A percentile compares a stretch with the other conserved stretches of the same genome.
Evolutionary conservation across 345 rosid species (phyloP).

Genomic region (Eucalyptus cloeziana): DNA sequence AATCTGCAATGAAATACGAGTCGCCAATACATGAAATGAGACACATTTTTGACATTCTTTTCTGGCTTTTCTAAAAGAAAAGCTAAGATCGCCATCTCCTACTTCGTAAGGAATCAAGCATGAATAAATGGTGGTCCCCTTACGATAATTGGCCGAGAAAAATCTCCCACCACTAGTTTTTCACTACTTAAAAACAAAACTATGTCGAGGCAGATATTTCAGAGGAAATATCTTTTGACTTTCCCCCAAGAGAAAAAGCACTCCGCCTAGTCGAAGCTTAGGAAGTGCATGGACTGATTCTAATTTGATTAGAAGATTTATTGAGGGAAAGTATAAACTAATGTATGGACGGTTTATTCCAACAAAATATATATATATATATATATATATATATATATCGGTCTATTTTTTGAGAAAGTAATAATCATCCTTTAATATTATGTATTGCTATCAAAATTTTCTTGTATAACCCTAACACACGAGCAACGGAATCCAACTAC

Average conservation of each 20-base stretch:
- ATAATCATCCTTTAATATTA: neutral
- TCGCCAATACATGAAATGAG: neutral
- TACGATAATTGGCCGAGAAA: neutral
- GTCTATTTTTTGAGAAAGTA: neutral
- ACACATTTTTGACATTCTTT: neutral
- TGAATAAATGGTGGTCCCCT: neutral
- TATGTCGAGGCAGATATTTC: neutral
- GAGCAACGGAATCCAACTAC: neutral
- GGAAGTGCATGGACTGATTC: neutral
- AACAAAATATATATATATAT: neutral
- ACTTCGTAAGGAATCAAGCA: neutral
- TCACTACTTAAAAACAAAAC: neutral
- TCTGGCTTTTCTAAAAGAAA: neutral
- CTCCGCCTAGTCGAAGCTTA: neutral
- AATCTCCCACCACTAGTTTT: neutral
- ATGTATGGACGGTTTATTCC: neutral
- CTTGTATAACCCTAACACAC: neutral
- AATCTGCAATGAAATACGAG: neutral
- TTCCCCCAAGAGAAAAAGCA: neutral
- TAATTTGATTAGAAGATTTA: neutral
- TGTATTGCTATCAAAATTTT: neutral
- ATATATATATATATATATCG: neutral
- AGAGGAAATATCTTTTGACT: neutral
- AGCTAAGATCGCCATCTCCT: neutral
- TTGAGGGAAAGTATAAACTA: neutral